Conservation (phyloP, 805 yeast species). For the Nakazawaea ishiwadae region DNA sequence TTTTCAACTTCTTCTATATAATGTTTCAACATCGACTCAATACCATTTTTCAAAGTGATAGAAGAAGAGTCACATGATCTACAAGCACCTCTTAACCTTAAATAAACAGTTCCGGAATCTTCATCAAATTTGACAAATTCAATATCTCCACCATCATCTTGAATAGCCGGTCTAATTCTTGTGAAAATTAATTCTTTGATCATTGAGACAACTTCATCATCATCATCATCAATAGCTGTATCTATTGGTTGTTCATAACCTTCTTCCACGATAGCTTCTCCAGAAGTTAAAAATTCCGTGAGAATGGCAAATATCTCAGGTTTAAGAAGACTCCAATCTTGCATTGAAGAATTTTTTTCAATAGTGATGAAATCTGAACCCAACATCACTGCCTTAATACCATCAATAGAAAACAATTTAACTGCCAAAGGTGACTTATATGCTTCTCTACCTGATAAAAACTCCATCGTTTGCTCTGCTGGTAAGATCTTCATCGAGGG, state of each 20-base stretch:
- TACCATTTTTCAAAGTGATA: conserved; percentile 91
- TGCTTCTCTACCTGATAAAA: conserved; percentile 72
- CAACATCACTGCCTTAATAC: conserved; percentile 70
- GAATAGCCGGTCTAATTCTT: conserved; percentile 94
- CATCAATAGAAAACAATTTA: conserved; percentile 70
- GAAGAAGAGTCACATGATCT: conserved; percentile 88
- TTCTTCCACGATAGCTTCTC: conserved; percentile 47
- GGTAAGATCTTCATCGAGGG: conserved; percentile 72
- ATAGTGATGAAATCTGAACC: conserved; percentile 83
- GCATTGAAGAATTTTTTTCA: conserved; percentile 48
- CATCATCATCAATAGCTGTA: conserved; percentile 49
- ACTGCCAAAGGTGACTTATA: conserved; percentile 71
- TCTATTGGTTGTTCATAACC: conserved; percentile 27
- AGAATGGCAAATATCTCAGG: conserved; percentile 61
- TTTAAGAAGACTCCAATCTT: conserved; percentile 56
- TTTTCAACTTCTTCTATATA: conserved; percentile 93
- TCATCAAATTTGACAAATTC: conserved; percentile 84
- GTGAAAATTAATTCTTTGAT: conserved; percentile 91
- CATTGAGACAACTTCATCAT: conserved; percentile 78
- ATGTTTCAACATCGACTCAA: conserved; percentile 95
- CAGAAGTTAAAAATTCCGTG: conserved; percentile 51
- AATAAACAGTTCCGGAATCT: conserved; percentile 80
- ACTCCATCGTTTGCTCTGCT: conserved; percentile 64
- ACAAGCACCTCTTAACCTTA: conserved; percentile 94
- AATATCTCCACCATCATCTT: conserved; percentile 98